These are phyloP conservation scores for Globisporangium cystogenes DNA, from an alignment of 352 stramenopile species.

Conservation along the genomic window DNA sequence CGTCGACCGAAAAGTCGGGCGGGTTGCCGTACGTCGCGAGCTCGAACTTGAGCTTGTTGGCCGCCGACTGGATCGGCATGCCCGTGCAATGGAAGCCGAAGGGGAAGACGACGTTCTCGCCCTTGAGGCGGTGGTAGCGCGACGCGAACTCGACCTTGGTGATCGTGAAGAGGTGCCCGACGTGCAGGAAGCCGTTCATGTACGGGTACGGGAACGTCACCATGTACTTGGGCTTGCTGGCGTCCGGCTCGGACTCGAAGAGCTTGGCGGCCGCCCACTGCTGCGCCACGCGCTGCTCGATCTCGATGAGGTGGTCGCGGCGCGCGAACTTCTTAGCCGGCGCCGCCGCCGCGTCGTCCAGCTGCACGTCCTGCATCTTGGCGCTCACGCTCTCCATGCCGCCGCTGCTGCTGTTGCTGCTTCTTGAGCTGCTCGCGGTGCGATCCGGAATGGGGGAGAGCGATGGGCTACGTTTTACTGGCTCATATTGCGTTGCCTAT, in stretches of 20 bases:
- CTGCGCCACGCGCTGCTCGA: conserved; percentile 90
- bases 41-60: conserved; percentile 99
- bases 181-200: conserved; percentile 99
- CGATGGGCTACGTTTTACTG: neutral
- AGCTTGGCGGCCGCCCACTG: conserved; percentile 87
- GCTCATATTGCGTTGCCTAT: neutral
- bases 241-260: conserved; percentile 86
- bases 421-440: conserved; percentile 80
- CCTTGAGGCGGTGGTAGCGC: conserved; percentile 94
- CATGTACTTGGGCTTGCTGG: conserved; percentile 94
- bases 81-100: conserved; percentile 99
- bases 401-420: conserved; percentile 37
- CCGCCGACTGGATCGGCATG: conserved; percentile 99
- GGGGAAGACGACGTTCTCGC: conserved; percentile 98
- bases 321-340: conserved; percentile 72
- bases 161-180: conserved; percentile 97
- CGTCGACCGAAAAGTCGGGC: conserved; percentile 89
- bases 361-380: conserved; percentile 81
- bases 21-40: conserved; percentile 93
- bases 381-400: conserved; percentile 64
- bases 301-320: conserved; percentile 87
- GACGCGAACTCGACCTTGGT: conserved; percentile 97
- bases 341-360: conserved; percentile 38
- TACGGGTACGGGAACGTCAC: conserved; percentile 99
- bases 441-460: neutral